These are phyloP conservation scores for Tolypocladium endophyticum DNA, from an alignment of 2,329 filamentous ascomycete species.

Conservation along the genomic window DNA sequence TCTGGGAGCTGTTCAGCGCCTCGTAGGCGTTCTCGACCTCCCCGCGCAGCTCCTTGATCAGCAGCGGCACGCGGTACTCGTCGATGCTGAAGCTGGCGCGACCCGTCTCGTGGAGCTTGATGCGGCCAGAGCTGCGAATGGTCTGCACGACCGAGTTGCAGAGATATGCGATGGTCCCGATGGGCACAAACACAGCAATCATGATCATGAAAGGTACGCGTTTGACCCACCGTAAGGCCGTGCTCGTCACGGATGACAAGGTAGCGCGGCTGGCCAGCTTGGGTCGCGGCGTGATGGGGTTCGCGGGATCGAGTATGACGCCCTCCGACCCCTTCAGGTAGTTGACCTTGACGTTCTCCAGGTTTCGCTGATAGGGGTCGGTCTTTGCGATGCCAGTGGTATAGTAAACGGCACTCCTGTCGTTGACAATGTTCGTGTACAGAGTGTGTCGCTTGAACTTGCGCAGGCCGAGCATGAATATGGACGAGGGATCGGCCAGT, in stretches of 20 bases:
- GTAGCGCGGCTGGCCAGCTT: slow-evolving; percentile 16
- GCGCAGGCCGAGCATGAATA: slow-evolving; percentile 72
- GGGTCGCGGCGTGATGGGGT: slow-evolving; percentile 45
- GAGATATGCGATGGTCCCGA: slow-evolving; percentile 62
- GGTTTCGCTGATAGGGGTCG: slow-evolving; percentile 60
- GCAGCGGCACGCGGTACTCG: slow-evolving; percentile 65
- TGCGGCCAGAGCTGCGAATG: slow-evolving; percentile 61
- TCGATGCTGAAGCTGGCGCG: slow-evolving; percentile 55
- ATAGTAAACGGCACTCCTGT: slow-evolving; percentile 71
- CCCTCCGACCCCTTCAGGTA: slow-evolving; percentile 64
- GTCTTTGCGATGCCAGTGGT: slow-evolving; percentile 68
- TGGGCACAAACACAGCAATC: slow-evolving; percentile 60
- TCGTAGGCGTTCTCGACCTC: slow-evolving; percentile 73
- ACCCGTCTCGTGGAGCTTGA: slow-evolving; percentile 64
- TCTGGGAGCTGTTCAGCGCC: slow-evolving; percentile 56
- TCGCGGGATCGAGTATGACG: slow-evolving; percentile 60
- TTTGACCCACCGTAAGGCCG: slow-evolving; percentile 27
- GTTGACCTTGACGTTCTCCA: slow-evolving; percentile 58
- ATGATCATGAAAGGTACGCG: slow-evolving; percentile 54
- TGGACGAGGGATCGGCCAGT: slow-evolving; percentile 70
- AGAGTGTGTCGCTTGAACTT: slow-evolving; percentile 67
- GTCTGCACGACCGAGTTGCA: slow-evolving; percentile 70
- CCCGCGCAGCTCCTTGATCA: slow-evolving; percentile 64
- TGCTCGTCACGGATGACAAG: slow-evolving; percentile 20
- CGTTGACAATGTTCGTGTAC: slow-evolving; percentile 83